Evolutionary conservation across 306 rosid genomes (phyloP).

Genomic region (Quercus parvula): DNA sequence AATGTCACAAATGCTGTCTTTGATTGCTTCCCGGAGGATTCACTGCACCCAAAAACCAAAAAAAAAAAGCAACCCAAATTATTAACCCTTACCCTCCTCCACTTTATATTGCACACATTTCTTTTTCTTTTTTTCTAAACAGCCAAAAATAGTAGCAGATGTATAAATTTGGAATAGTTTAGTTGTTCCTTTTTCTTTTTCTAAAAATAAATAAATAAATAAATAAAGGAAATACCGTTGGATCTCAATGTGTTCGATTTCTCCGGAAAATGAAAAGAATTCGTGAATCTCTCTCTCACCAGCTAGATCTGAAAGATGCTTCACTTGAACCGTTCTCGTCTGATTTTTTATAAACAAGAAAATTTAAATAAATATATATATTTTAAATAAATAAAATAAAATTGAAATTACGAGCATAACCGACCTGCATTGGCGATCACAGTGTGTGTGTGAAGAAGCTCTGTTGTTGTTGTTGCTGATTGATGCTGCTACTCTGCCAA

Average conservation of each 20-base stretch:
- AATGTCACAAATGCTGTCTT: conserved; percentile 92
- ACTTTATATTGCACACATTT: not conserved
- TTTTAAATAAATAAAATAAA: not conserved
- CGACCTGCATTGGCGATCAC: not conserved
- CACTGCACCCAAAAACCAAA: conserved; percentile 53
- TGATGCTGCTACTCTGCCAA: not conserved
- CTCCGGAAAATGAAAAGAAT: conserved; percentile 89
- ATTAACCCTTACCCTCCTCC: not conserved
- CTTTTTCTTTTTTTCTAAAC: not conserved
- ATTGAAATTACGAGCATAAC: no score
- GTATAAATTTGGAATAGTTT: not conserved
- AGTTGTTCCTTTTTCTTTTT: not conserved
- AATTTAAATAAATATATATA: conserved; percentile 4
- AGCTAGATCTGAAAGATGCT: conserved; percentile 87
- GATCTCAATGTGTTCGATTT: conserved; percentile 82
- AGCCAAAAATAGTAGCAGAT: not conserved
- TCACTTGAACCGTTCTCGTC: conserved; percentile 87
- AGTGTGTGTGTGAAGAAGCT: not conserved
- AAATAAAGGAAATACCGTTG: conserved; percentile 35
- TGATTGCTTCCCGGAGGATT: conserved; percentile 47
- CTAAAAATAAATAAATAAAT: not conserved
- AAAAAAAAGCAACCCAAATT: not conserved
- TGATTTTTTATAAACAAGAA: conserved; percentile 12
- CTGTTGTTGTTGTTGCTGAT: not conserved
- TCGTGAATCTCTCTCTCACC: conserved; percentile 92